Evolutionary conservation across 2,329 filamentous ascomycete genomes (phyloP), one percentile per base, ranked within the genome.

Genomic region (Calonectria leucothoes): DNA sequence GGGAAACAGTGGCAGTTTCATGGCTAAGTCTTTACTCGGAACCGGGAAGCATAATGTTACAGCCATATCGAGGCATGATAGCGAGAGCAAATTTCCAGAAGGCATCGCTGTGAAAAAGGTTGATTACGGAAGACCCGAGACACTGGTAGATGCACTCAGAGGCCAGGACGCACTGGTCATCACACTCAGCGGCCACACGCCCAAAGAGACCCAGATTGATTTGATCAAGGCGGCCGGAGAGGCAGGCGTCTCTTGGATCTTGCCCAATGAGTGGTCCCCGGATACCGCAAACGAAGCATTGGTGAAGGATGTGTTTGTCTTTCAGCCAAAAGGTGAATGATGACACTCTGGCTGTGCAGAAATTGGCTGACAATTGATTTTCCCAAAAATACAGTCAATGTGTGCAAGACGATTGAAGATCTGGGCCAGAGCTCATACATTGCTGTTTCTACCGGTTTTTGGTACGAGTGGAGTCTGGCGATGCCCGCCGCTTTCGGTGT

Each of bases 121-220:
- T 27, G 84, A 88, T 77, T 89, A 89, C 72, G 80, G 83, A 39
- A 82, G 87, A 49, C 78, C 84, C 27, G 75, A 80, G 2, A 84
- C 87, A 1, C 77, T 93, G 10, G 83, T 89, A 0, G 78, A 80
- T 0, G 90, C 89, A 2, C 86, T 93, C 4, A 79, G 82, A 29
- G 89, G 85, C 68, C 89, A 92, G 71, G 86, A 92, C 15, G 87
- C 87, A 35, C 83, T 93, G 3, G 83, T 92, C 74, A 91, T 92
- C 68, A 90, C 89, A 6, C 79, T 92, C 67, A 72, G 84, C 12
- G 79, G 82, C 0, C 74, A 65, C 0, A 89, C 88, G 0, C 85
- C 88, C 0, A 80, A 72, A 0, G 87, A 87, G 12, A 85, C 85
- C 1, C 86, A 90, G 49, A 79, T 77, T 66, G 88, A 88, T 72